Conservation (phyloP, 2,329 filamentous ascomycete genomes). For the Fusarium sp. region DNA sequence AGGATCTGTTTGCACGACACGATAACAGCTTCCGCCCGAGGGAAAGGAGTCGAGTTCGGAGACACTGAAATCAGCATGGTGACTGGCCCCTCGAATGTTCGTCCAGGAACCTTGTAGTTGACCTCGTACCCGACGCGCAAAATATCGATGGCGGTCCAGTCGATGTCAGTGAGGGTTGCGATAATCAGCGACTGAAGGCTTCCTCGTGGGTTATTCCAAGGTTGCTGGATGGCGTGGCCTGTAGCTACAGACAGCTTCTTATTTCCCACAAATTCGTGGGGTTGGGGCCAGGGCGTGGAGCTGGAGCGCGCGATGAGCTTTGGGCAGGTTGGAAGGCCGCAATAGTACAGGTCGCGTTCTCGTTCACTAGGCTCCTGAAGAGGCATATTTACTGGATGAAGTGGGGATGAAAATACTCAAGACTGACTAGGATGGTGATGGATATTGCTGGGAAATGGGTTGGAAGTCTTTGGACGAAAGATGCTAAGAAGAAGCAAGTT, state of each 20-base stretch:
- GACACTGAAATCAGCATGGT: too few relatives aligned
- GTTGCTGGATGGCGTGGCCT: not conserved
- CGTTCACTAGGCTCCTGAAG: not conserved
- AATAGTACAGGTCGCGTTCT: fast-evolving
- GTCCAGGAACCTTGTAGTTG: too few relatives aligned
- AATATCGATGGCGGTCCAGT: not conserved
- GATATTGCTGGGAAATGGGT: too few relatives aligned
- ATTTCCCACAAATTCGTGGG: not conserved
- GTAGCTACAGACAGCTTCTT: not conserved
- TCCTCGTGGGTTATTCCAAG: not conserved
- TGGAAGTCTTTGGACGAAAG: too few relatives aligned
- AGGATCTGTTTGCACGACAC: too few relatives aligned
- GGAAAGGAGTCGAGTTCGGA: too few relatives aligned
- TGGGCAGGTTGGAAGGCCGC: not conserved
- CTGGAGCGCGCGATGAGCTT: not conserved
- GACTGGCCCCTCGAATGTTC: too few relatives aligned
- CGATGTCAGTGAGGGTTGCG: not conserved
- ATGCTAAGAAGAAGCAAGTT: too few relatives aligned
- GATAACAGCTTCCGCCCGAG: too few relatives aligned
- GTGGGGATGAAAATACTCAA: too few relatives aligned
- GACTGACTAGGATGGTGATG: too few relatives aligned
- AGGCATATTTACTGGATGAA: not conserved
- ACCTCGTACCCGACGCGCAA: not conserved
- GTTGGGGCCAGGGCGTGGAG: fast-evolving
- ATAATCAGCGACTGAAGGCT: too few relatives aligned